Base-by-base conservation (phyloP, 768 basidiomycete genomes). In the Phaffia tasmanica region DNA sequence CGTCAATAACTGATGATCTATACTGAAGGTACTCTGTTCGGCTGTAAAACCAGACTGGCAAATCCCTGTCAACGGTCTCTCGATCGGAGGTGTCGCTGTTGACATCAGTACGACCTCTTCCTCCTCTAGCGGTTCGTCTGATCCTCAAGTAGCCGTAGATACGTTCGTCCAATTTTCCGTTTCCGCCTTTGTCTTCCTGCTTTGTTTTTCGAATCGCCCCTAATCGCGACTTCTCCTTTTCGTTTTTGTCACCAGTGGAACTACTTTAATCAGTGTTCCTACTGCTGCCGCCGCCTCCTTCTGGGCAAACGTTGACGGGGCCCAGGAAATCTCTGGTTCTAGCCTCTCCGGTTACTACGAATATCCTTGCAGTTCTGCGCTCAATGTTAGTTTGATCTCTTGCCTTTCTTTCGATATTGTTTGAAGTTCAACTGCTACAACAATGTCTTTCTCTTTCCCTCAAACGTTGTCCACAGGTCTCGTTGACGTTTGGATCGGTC, bases 221-320 rank as follows among this genome's bases (percentile, higher is more conserved):
- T n/a, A 47, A 30, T 6, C 11, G 15, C 4, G 35, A 5, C 55
- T 56, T 27, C 11, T 42, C 35, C 11, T 7, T 54, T 1, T 16
- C 32, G 19, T 30, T 2, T 58, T 35, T 58, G n/a, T 23, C 30
- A 11, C 32, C 19, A 15, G 21, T 15, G 95, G 94, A 60, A 98
- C 95, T 0, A 97, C 95, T 1, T 83, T 97, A 49, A 82, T 98
- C 54, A 92, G 89, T 8, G 94, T 90, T 0, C 93, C 95, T 0
- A 3, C 81, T 0, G 73, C 74, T 16, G 78, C 78, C 60, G 83
- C 94, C 32, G 74, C 80, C 3, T 75, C 74, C n/a, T 78, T 98
- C 15, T 97, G 84, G 72, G 79, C 81, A 0, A 83, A 85, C 68
- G 91, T 99, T 53, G 84, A 87, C 1, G 85, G 84, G 7, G 81